Base-by-base conservation (phyloP, 2,329 filamentous ascomycete species). In the Ceratocystis papillata region DNA sequence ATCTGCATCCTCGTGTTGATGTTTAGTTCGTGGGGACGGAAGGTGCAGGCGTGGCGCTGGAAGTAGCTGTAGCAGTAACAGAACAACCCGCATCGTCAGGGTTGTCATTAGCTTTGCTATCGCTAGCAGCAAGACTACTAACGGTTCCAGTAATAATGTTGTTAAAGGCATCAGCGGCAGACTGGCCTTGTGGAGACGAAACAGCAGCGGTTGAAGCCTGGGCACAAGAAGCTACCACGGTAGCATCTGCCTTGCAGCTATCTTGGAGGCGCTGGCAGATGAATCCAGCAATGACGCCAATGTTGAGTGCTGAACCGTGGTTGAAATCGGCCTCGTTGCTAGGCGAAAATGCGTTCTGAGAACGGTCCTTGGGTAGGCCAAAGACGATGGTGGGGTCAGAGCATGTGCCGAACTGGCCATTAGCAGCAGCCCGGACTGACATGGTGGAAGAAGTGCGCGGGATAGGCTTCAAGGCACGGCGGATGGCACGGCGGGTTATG, bases 341-440 rank as follows among this genome's bases (percentile, higher is more conserved):
- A 62, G 76, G 73, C 63, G 75, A 73, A 70, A 79, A 79, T 45
- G 75, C 74, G 17, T 73, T 72, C 72, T 75, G 75, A 69, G 78
- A 73, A 70, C 78, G 78, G 57, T 79, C 79, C 70, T 82, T 78
- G 55, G 79, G 75, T 2, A 69, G 70, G 37, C 77, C 79, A 73
- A 83, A 83, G 65, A 75, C 71, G 70, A 83, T 79, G 67, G 77
- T 76, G 4, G 80, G 77, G 70, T 78, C 75, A 66, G 74, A 72
- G 75, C 80, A 83, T 67, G 69, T 71, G 61, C 80, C 80, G 17
- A 81, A 77, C 17, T 37, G 30, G 10, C 63, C 59, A 3, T 22
- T 50, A 7, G 30, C n/a, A n/a, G 30, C 17, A 25, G 64, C 61
- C 15, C 61, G 59, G 8, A n/a, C 22, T 12, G 33, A 7, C 12